phyloP scores from a whole-genome alignment of 768 basidiomycete species.

The Tulasnella sp. region DNA sequence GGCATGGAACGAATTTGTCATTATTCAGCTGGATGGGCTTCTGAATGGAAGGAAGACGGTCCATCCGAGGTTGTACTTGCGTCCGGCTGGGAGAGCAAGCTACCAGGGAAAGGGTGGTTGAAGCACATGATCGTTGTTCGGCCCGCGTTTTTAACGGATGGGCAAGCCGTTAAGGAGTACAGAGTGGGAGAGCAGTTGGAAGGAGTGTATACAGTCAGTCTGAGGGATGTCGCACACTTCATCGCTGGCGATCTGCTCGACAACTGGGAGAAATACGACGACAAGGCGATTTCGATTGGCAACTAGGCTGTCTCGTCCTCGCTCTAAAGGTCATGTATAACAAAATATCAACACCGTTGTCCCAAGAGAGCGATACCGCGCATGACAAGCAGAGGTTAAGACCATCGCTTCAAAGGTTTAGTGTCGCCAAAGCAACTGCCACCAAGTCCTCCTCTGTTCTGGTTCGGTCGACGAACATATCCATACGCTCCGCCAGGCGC shows the following conservation, averaged over 20 bases:
- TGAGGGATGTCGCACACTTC: conserved; percentile 1
- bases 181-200: not conserved
- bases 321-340: no score
- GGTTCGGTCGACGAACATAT: conserved; percentile 40
- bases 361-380: no score
- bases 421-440: not conserved
- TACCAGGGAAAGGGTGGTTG: not conserved
- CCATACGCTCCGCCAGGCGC: conserved; percentile 45
- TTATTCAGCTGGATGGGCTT: not conserved
- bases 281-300: not conserved
- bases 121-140: conserved; percentile 6
- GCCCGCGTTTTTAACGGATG: conserved; percentile 22
- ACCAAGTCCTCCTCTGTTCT: conserved; percentile 38
- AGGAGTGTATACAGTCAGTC: not conserved
- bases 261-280: conserved; percentile 8
- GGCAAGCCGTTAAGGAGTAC: conserved; percentile 32
- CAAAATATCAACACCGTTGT: no score
- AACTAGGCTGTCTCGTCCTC: not conserved
- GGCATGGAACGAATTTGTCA: conserved; percentile 37
- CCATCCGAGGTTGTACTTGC: conserved; percentile 2
- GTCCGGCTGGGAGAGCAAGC: not conserved
- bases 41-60: not conserved
- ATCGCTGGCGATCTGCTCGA: not conserved
- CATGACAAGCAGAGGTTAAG: no score
- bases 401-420: no score